Conservation (phyloP, 2,329 filamentous ascomycete species). For the Orbilia quercus region DNA sequence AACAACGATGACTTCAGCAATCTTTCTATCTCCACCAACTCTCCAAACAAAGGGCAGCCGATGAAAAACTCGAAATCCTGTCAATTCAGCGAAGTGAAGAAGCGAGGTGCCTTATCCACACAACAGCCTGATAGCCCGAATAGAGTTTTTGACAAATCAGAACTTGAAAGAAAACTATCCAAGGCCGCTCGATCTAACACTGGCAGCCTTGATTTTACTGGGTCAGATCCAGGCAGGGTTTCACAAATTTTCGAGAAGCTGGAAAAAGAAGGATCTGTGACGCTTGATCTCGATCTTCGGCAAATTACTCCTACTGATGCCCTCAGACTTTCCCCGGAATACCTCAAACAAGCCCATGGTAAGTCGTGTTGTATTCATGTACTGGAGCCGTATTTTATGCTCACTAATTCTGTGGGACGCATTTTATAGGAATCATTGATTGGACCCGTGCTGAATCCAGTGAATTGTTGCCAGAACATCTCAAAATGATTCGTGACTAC, state of each 20-base stretch:
- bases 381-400: too few species aligned
- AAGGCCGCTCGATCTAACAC: slow-evolving; percentile 16
- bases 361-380: slow-evolving; percentile 1
- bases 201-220: slow-evolving; percentile 25
- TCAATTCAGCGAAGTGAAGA: slow-evolving; percentile 2
- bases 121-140: slow-evolving; percentile 6
- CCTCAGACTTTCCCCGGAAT: slow-evolving; percentile 11
- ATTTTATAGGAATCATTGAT: slow-evolving; percentile 70
- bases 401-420: too few species aligned
- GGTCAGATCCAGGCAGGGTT: slow-evolving; percentile 11
- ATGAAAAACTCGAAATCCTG: slow-evolving; percentile 6
- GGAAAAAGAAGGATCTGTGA: background rate
- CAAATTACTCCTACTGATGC: background rate
- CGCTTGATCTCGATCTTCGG: background rate
- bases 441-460: slow-evolving; percentile 79
- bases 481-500: slow-evolving; percentile 76
- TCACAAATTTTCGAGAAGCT: background rate
- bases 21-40: slow-evolving; percentile 18
- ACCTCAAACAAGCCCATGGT: slow-evolving; percentile 29
- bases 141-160: slow-evolving; percentile 7
- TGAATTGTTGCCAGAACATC: slow-evolving; percentile 74
- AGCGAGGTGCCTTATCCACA: background rate
- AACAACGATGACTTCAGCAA: slow-evolving; percentile 20
- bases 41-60: slow-evolving; percentile 14
- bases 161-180: slow-evolving; percentile 25